Base-by-base conservation (phyloP, 2,329 filamentous ascomycete species). In the Fusarium domesticum region DNA sequence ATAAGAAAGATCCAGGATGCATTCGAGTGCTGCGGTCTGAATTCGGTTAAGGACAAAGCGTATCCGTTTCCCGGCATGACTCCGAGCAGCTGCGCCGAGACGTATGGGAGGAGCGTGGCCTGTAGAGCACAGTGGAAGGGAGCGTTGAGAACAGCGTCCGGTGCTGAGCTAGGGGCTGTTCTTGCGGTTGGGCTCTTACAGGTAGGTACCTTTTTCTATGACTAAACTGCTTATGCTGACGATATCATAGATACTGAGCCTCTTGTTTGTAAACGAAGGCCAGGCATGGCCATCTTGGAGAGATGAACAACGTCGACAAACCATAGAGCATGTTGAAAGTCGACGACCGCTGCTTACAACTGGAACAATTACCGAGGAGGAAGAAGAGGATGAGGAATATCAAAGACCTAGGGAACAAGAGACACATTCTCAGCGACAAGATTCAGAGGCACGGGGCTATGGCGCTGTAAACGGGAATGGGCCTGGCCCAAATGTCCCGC, bases 21-120 rank as follows among this genome's bases (percentile, higher is more conserved):
- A 0, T 75, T 87, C 23, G 60, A 75, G 6, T 89, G 85, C 67
- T 89, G 85, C 53, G 85, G 85, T 0, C 70, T 87, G 25, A 72
- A 72, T 43, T 74, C 70, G 5, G 60, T 79, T 19, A 64, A 60
- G 20, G 83, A 89, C 57, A 78, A 76, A 53, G 76, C 78, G 0
- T 87, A 76, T 70, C 85, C 85, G 0, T 87, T 85, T 46, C 70
- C 70, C 0, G 50, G 42, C 1, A 39, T 39, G 30, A 47, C 41
- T 43, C 67, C 42, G 51, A 63, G 39, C 53, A 56, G 39, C 38
- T 85, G 83, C 57, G 53, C 66, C 5, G 60, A 68, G 35, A 63
- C 70, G 5, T 81, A 73, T 51, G 69, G 70, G 0, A 69, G 79
- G 20, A 62, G 58, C 0, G 57, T 44, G 12, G 62, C 74, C 0